Percentiles rank a stretch among this genome's conserved stretches.
Evolutionary conservation across 352 stramenopile species (phyloP).

Genomic region (Phytopythium sindhum): DNA sequence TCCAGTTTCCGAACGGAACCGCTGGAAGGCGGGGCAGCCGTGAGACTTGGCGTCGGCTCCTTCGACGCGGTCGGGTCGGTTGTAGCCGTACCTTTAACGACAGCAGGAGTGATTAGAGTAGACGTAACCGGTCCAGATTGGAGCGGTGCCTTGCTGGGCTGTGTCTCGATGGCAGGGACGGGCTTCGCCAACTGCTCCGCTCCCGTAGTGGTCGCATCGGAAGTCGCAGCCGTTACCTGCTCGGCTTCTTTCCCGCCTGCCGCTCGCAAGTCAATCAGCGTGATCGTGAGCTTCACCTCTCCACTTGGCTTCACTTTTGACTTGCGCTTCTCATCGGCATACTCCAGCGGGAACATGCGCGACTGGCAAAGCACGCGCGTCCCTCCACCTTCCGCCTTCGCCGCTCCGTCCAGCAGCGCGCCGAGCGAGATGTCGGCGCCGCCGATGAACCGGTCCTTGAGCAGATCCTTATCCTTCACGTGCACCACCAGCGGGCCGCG

Average conservation of each 20-base stretch:
- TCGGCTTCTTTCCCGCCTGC: neutral
- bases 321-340: constrained; percentile 42
- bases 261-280: constrained; percentile 20
- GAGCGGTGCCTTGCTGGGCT: neutral
- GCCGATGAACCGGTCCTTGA: constrained; percentile 50
- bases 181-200: neutral
- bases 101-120: neutral
- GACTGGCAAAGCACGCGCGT: constrained; percentile 22
- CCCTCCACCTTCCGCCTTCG: neutral
- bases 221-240: neutral
- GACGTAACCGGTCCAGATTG: neutral
- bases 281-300: constrained; percentile 44
- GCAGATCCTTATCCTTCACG: constrained; percentile 45
- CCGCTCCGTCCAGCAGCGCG: constrained; percentile 10
- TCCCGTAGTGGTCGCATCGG: neutral
- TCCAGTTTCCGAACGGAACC: neutral
- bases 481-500: constrained; percentile 25
- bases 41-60: neutral
- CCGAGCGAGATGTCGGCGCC: constrained; percentile 30
- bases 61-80: neutral
- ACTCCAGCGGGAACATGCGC: constrained; percentile 36
- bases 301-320: constrained; percentile 23
- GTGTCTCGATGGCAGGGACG: neutral
- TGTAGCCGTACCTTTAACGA: neutral
- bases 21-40: no score